phyloP scores from a whole-genome alignment of 2,329 filamentous ascomycete species.

The Exophiala aquamarina region DNA sequence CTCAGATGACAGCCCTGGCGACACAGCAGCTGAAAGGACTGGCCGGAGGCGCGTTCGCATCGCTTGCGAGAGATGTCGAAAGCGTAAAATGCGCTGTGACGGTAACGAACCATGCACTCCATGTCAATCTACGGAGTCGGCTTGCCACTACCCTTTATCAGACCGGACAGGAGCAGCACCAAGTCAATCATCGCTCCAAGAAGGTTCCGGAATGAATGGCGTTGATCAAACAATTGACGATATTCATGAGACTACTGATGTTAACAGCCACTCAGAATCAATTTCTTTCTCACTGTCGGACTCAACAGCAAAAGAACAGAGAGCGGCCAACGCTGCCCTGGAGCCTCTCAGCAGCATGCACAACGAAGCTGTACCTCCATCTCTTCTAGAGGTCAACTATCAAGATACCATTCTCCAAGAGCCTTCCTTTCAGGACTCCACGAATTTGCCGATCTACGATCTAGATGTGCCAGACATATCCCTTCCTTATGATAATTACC shows the following conservation, averaged over 20 bases:
- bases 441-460: neutral
- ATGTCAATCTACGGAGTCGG: slow-evolving; percentile 4
- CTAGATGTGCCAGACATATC: slow-evolving; percentile 6
- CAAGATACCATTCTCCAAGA: neutral
- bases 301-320: too few species aligned
- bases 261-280: neutral
- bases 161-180: neutral
- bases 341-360: too few species aligned
- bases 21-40: neutral
- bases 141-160: slow-evolving; percentile 3
- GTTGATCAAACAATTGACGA: neutral
- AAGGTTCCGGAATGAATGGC: neutral
- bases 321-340: too few species aligned
- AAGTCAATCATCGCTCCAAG: slow-evolving; percentile 5
- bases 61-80: slow-evolving; percentile 28
- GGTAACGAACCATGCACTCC: slow-evolving; percentile 26
- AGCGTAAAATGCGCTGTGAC: slow-evolving; percentile 29
- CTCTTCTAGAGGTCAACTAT: neutral
- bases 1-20: neutral
- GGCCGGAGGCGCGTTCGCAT: slow-evolving; percentile 24
- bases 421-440: neutral
- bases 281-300: too few species aligned
- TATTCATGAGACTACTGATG: neutral
- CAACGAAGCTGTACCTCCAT: neutral
- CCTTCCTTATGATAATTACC: slow-evolving; percentile 5